A percentile compares a stretch with the other conserved stretches of the same genome.
Evolutionary conservation across 2,329 filamentous ascomycete genomes (phyloP).

Genomic region (Alternaria brassicae): DNA sequence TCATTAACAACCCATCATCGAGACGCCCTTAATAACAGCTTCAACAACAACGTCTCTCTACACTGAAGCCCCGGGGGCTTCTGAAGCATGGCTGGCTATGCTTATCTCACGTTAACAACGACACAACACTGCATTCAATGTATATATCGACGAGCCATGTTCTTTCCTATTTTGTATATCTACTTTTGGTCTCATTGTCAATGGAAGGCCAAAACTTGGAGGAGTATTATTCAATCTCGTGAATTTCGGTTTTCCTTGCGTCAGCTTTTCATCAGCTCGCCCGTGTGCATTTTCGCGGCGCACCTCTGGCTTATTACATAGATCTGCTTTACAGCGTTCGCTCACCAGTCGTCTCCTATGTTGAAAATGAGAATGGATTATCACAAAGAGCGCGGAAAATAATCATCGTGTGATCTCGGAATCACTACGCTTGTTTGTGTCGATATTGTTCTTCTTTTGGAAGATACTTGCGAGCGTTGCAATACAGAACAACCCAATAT

Average conservation of each 20-base stretch:
- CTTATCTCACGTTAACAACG: slow-evolving; percentile 17
- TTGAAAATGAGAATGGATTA: not conserved
- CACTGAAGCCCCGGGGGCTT: slow-evolving; percentile 12
- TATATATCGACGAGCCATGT: slow-evolving; percentile 29
- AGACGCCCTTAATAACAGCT: not conserved
- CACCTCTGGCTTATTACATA: slow-evolving; percentile 6
- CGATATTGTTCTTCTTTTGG: not conserved
- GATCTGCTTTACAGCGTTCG: slow-evolving; percentile 3
- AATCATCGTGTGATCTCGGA: not conserved
- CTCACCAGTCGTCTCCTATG: slow-evolving; percentile 6
- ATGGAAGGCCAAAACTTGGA: slow-evolving; percentile 12
- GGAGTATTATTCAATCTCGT: not conserved
- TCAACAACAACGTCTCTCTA: not conserved
- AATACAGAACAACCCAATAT: not conserved
- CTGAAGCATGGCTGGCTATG: slow-evolving; percentile 19
- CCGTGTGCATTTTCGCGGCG: slow-evolving; percentile 8
- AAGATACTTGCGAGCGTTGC: not conserved
- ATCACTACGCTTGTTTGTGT: not conserved
- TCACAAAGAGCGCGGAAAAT: not conserved
- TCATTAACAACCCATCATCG: not conserved
- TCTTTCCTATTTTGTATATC: slow-evolving; percentile 9
- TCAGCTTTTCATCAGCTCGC: slow-evolving; percentile 5
- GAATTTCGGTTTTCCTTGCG: slow-evolving; percentile 7
- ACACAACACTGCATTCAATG: slow-evolving; percentile 18
- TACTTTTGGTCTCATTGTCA: not conserved